Evolutionary conservation across 2,329 filamentous ascomycete genomes (phyloP).

Genomic region (Botrytis aclada): DNA sequence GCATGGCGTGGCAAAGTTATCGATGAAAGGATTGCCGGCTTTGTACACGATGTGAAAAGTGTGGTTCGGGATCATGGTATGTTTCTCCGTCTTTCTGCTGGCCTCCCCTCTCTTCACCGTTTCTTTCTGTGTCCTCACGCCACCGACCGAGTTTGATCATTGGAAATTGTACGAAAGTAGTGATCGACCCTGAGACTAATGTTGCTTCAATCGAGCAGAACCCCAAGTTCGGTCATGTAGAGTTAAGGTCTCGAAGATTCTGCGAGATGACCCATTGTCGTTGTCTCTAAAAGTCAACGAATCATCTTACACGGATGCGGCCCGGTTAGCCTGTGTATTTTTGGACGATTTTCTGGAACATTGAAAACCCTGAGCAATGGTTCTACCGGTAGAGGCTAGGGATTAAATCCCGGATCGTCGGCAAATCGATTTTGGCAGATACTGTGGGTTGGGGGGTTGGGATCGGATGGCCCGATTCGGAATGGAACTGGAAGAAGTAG

Average conservation of each 20-base stretch:
- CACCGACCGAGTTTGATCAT: neutral
- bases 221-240: constrained; percentile 28
- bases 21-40: constrained; percentile 24
- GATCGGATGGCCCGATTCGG: constrained; percentile 3
- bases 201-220: constrained; percentile 21
- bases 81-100: constrained; percentile 15
- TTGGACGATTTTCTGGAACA: constrained; percentile 35
- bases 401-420: constrained; percentile 6
- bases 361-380: constrained; percentile 20
- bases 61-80: constrained; percentile 33
- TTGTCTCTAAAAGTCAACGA: constrained; percentile 18
- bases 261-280: constrained; percentile 11
- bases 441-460: constrained; percentile 3
- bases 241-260: constrained; percentile 20
- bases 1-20: constrained; percentile 31
- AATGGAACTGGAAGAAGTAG: neutral
- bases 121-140: neutral
- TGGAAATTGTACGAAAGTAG: neutral
- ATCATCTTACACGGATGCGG: constrained; percentile 32
- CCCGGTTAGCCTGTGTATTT: constrained; percentile 34
- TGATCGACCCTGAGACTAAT: constrained; percentile 23
- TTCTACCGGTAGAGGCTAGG: neutral
- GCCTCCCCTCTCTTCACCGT: neutral
- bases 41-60: constrained; percentile 31
- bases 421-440: constrained; percentile 5